Evolutionary conservation across 192 early-diverging fungal species (phyloP), one percentile per base, ranked within the genome.

Genomic region (Mortierella hygrophila): DNA sequence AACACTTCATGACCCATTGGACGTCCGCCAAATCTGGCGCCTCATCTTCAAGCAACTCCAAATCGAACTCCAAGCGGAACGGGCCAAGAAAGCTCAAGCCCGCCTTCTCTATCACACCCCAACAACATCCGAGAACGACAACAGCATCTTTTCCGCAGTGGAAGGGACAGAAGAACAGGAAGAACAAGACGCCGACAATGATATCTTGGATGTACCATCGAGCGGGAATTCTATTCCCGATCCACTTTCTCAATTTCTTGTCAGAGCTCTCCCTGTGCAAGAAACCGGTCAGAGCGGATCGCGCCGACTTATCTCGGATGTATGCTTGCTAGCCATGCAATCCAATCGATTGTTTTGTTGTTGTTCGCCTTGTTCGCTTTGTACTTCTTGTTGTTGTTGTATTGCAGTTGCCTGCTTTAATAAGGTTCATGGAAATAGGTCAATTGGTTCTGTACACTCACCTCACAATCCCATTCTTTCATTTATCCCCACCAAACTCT

Each of bases 261-360:
- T 68, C 68, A 71, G 72, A 47, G 71, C 38, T 9, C 18, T 68
- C n/a, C 54, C 60, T 9, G 46, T 54, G 26, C 32, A 38, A 29
- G 74, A 76, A 54, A 23, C 70, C 23, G 70, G 52, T 6, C 40
- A 76, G 32, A 68, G 41, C 16, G 68, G 70, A 32, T 85, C 83
- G 13, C 72, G 42, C 70, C 78, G 83, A 18, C 74, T 85, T 72
- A 78, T 85, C 57, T 68, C 74, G 11, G 83, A 85, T 72, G 83
- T 85, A 72, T 72, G 44, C 16, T 29, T 49, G 9, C 21, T 13
- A 72, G 41, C 5, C 60, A 35, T 57, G 29, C 29, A 65, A 13
- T 32, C 9, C 29, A 26, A 11, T 15, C 13, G 26, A 68, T 32
- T 35, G 38, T 75, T 47, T 29, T 77, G 41, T 68, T 77, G 18